phyloP scores from a whole-genome alignment of 2,329 filamentous ascomycete genomes.

The Lithohypha guttulata region DNA sequence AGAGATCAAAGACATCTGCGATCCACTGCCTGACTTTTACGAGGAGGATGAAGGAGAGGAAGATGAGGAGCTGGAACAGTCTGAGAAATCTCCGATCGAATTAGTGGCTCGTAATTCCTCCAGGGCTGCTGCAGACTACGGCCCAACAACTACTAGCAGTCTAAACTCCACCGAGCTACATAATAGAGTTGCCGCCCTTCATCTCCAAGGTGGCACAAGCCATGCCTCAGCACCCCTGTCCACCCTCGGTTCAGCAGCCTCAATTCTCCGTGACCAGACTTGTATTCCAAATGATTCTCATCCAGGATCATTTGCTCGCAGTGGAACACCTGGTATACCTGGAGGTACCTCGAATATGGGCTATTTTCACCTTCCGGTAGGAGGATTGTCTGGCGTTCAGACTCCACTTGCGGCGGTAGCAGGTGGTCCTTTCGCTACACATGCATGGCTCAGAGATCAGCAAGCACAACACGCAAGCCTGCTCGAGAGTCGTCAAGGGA shows the following conservation, averaged over 20 bases:
- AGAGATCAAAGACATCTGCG: conserved; percentile 92
- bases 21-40: conserved; percentile 93
- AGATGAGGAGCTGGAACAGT: conserved; percentile 34
- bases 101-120: neutral
- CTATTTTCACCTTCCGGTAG: conserved; percentile 38
- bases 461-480: conserved; percentile 2
- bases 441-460: conserved; percentile 26
- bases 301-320: conserved; percentile 33
- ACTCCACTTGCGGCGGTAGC: conserved; percentile 39
- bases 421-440: conserved; percentile 29
- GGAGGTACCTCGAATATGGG: conserved; percentile 40
- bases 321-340: conserved; percentile 38
- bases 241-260: neutral
- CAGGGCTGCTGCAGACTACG: neutral
- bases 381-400: conserved; percentile 38
- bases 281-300: conserved; percentile 24
- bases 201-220: neutral
- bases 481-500: neutral
- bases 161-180: neutral
- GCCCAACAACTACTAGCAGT: neutral
- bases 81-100: neutral
- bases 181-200: conserved; percentile 3
- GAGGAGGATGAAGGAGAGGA: conserved; percentile 58
- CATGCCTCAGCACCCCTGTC: neutral
- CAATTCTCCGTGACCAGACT: neutral